Evolutionary conservation across 1,139 yeast species (phyloP), one percentile per base, ranked within the genome.

Genomic region (Suhomyces terraborum): DNA sequence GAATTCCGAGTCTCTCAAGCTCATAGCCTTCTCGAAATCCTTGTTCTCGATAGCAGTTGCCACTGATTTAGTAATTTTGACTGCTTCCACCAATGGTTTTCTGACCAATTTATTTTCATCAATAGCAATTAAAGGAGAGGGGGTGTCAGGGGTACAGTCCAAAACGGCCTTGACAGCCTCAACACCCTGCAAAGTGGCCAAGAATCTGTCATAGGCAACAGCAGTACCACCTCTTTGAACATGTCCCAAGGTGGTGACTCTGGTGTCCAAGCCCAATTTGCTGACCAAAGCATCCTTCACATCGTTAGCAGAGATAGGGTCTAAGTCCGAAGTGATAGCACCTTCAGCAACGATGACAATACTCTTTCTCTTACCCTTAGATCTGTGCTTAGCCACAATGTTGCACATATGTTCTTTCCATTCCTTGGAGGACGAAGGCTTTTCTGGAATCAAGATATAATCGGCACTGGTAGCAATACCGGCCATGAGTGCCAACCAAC

Each of bases 191-290:
- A 91, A 64, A 17, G 98, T 91, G 23, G 97, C 96, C 50, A 93
- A 69, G 60, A 86, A 67, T 57, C 98, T 80, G 64, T 93, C 98
- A 59, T 74, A 84, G 3, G 98, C 97, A 42, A 89, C 96, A 3
- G 98, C 97, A 32, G 95, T 78, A 62, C 98, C 98, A 68, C 98
- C 98, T 69, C 98, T 82, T 73, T 93, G 98, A 37, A 93, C 96
- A 62, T 93, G 98, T 30, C 98, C 98, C 52, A 93, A 75, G 19
- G 95, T 88, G 38, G 98, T 93, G 55, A 91, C 84, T 65, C 98
- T 80, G 16, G 98, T 91, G 59, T 93, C 98, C 42, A 93, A 76
- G 6, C 96, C 96, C 51, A 91, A 75, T 4, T 46, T 32, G 41
- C 80, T 83, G 36, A 84, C 93, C 48, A 93, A 75, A 12, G 84